A percentile compares a stretch with the other conserved stretches of the same genome.
phyloP scores from a whole-genome alignment of 345 rosid species.

The Citrus unshiu region DNA sequence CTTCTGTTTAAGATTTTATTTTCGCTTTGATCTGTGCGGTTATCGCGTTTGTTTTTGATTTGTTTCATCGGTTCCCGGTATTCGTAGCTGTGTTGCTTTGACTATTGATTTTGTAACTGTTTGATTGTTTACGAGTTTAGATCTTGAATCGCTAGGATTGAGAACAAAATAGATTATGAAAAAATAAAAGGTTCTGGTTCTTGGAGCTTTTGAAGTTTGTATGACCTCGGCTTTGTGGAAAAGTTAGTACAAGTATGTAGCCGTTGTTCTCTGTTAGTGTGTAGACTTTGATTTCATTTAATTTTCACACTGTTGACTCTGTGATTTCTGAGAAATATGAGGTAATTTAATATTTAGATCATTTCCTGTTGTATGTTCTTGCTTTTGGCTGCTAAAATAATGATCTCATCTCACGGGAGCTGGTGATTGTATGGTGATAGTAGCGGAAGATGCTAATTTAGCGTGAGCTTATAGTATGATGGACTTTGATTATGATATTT shows the following conservation, averaged over 20 bases:
- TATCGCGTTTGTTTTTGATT: not conserved
- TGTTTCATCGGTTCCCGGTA: not conserved
- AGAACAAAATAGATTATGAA: not conserved
- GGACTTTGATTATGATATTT: not conserved
- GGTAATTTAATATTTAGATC: not conserved
- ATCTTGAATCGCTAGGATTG: not conserved
- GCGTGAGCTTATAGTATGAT: not conserved
- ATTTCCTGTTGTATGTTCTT: not conserved
- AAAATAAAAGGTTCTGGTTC: not conserved
- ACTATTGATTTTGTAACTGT: constrained; percentile 1
- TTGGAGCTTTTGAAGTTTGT: not conserved
- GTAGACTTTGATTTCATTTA: not conserved
- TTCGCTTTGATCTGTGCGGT: constrained; percentile 15
- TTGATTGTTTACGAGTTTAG: not conserved
- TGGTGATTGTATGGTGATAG: not conserved
- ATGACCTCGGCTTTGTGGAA: not conserved
- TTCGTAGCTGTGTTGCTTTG: not conserved
- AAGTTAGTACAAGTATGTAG: not conserved
- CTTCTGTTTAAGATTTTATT: not conserved
- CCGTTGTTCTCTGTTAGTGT: not conserved
- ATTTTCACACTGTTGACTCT: not conserved
- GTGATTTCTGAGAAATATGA: not conserved
- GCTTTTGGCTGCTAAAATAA: not conserved
- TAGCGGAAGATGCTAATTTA: not conserved
- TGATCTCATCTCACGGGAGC: not conserved